Percentiles rank a stretch among this genome's conserved stretches.
Conservation (phyloP, 2,329 filamentous ascomycete species). For the Neonectria sp. region DNA sequence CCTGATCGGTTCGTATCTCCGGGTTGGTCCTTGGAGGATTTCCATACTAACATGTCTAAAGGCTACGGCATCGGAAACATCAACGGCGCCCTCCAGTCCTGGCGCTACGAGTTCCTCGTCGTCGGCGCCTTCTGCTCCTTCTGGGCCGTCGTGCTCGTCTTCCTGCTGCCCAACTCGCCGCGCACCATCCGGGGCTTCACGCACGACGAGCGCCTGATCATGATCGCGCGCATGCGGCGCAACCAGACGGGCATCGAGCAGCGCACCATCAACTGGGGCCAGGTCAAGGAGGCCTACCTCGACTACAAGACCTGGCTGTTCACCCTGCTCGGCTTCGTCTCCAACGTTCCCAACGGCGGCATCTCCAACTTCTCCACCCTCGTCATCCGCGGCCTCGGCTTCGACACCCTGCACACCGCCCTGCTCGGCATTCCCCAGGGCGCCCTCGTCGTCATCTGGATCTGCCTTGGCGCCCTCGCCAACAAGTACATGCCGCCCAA, state of each 20-base stretch:
- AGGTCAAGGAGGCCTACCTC: slow-evolving; percentile 68
- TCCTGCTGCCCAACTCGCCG: slow-evolving; percentile 71
- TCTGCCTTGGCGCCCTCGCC: slow-evolving; percentile 58
- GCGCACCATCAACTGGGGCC: slow-evolving; percentile 67
- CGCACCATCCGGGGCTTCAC: slow-evolving; percentile 67
- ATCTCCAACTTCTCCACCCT: slow-evolving; percentile 73
- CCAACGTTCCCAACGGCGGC: slow-evolving; percentile 71
- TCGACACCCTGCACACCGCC: slow-evolving; percentile 56
- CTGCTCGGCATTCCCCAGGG: slow-evolving; percentile 58
- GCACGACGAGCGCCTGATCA: slow-evolving; percentile 66
- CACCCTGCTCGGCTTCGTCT: slow-evolving; percentile 67
- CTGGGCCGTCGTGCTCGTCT: slow-evolving; percentile 72
- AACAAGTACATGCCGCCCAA: slow-evolving; percentile 59
- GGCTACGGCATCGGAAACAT: slow-evolving; percentile 74
- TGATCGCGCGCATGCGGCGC: slow-evolving; percentile 67
- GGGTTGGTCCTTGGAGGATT: not conserved
- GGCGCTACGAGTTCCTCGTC: slow-evolving; percentile 80
- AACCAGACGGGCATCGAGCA: slow-evolving; percentile 75
- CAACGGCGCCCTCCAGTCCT: slow-evolving; percentile 68
- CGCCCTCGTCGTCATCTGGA: slow-evolving; percentile 55
- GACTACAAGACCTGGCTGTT: slow-evolving; percentile 74
- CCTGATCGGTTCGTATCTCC: slow-evolving; percentile 48
- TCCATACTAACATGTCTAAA: slow-evolving; percentile 7
- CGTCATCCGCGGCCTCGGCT: slow-evolving; percentile 73
- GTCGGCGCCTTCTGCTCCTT: slow-evolving; percentile 69